Evolutionary conservation across 768 basidiomycete species (phyloP).

Genomic region (Mrakia gelida): DNA sequence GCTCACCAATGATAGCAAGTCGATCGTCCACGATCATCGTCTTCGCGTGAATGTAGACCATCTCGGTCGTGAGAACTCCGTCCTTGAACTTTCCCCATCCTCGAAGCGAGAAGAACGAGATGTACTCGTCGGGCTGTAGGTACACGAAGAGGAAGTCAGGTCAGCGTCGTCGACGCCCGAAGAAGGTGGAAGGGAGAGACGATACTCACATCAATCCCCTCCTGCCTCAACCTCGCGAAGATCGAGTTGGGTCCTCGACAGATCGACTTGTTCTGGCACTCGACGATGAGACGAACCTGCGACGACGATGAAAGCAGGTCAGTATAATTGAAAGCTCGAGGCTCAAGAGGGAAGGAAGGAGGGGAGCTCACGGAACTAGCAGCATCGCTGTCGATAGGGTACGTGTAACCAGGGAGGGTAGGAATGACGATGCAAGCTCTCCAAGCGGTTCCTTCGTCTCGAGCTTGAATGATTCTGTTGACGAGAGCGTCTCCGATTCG

Average conservation of each 20-base stretch:
- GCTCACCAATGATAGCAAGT: constrained; percentile 73
- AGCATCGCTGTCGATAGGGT: constrained; percentile 85
- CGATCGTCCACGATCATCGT: constrained; percentile 88
- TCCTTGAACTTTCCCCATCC: constrained; percentile 89
- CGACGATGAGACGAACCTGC: constrained; percentile 86
- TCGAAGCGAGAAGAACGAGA: constrained; percentile 81
- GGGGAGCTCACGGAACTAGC: constrained; percentile 70
- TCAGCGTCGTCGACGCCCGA: background rate
- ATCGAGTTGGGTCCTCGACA: constrained; percentile 86
- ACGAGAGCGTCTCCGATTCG: constrained; percentile 91
- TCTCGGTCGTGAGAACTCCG: constrained; percentile 79
- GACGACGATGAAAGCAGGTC: background rate
- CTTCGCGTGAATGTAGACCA: constrained; percentile 80
- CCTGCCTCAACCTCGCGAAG: constrained; percentile 74
- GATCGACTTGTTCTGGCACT: constrained; percentile 89
- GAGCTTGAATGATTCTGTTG: constrained; percentile 80
- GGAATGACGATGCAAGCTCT: constrained; percentile 85
- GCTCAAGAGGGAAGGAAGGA: background rate
- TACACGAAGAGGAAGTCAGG: constrained; percentile 10
- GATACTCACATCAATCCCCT: constrained; percentile 76
- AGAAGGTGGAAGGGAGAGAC: background rate
- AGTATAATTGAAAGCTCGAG: background rate
- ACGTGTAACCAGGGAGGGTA: constrained; percentile 85
- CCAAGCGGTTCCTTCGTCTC: constrained; percentile 75
- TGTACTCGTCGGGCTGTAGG: constrained; percentile 85